Evolutionary conservation across 1,284 basidiomycete species (phyloP).

Genomic region (Ustilago shanxiensis): DNA sequence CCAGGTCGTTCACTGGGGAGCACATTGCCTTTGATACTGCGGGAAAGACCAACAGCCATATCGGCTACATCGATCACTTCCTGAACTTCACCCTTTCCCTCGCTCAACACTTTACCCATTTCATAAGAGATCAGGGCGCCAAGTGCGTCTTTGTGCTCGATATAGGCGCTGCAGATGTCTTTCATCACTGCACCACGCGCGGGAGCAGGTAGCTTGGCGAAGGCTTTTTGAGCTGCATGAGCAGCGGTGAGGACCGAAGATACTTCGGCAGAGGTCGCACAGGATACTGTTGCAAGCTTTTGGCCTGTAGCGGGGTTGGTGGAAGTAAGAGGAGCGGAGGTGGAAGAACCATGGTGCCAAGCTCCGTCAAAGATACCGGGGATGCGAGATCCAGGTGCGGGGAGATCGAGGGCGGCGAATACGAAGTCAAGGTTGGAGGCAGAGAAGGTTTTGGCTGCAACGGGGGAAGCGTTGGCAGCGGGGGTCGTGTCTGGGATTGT

Average conservation of each 20-base stretch:
- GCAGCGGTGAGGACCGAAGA: constrained; percentile 77
- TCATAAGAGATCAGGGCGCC: constrained; percentile 79
- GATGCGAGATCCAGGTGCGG: constrained; percentile 38
- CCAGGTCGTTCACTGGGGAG: constrained; percentile 60
- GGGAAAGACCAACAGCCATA: constrained; percentile 84
- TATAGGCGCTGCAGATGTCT: constrained; percentile 86
- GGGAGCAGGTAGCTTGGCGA: constrained; percentile 86
- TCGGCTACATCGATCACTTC: constrained; percentile 93
- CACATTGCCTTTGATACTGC: constrained; percentile 80
- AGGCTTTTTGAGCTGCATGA: constrained; percentile 78
- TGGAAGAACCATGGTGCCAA: constrained; percentile 38
- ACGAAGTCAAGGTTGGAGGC: constrained; percentile 22
- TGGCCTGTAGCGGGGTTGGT: constrained; percentile 62
- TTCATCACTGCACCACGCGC: constrained; percentile 87
- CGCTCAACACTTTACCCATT: constrained; percentile 94
- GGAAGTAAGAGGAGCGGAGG: constrained; percentile 29
- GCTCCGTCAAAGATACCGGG: constrained; percentile 60
- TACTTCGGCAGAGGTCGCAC: constrained; percentile 80
- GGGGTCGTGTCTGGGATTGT: constrained; percentile 28
- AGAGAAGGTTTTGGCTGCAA: background rate
- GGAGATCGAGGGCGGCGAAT: constrained; percentile 37
- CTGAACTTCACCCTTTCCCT: constrained; percentile 92
- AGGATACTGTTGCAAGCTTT: constrained; percentile 53
- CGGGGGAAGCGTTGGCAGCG: constrained; percentile 7
- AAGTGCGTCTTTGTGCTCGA: constrained; percentile 82